Conservation (phyloP, 1,284 basidiomycete genomes). For the Cutaneotrichosporon dermatis region DNA sequence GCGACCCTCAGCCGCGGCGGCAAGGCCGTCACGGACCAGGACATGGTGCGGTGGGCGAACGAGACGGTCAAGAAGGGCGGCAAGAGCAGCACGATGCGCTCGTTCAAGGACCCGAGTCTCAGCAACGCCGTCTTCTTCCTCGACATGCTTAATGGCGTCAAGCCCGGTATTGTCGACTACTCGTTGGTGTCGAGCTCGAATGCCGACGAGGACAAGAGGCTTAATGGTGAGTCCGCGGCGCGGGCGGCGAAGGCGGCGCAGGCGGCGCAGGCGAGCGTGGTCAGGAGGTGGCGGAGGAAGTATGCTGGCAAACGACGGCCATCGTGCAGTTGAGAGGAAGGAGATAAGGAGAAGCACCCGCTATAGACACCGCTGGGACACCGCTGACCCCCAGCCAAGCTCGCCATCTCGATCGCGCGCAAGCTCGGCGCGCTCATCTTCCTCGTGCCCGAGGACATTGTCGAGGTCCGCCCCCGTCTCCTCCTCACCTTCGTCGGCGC, state of each 20-base stretch:
- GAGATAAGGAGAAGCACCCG: too few relatives aligned
- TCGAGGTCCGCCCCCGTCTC: slow-evolving; percentile 76
- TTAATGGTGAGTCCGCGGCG: slow-evolving; percentile 58
- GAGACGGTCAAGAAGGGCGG: slow-evolving; percentile 72
- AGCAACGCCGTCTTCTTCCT: slow-evolving; percentile 91
- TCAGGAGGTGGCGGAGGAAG: too few relatives aligned
- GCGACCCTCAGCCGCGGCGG: slow-evolving; percentile 67
- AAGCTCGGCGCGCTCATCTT: slow-evolving; percentile 98
- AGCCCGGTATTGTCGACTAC: slow-evolving; percentile 94
- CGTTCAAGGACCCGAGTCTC: slow-evolving; percentile 91
- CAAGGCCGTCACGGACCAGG: slow-evolving; percentile 79
- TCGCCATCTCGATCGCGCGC: slow-evolving; percentile 95
- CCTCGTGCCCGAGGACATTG: slow-evolving; percentile 90
- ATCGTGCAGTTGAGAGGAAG: too few relatives aligned
- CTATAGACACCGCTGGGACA: too few relatives aligned
- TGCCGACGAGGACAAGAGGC: slow-evolving; percentile 72
- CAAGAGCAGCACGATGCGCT: slow-evolving; percentile 66
- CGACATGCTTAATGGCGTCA: slow-evolving; percentile 82
- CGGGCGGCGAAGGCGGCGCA: too few relatives aligned
- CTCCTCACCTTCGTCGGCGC: slow-evolving; percentile 58
- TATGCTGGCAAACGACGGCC: too few relatives aligned
- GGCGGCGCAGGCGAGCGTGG: too few relatives aligned
- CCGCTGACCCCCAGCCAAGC: slow-evolving; percentile 55
- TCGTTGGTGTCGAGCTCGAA: slow-evolving; percentile 59
- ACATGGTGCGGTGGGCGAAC: slow-evolving; percentile 97